Evolutionary conservation across 1,284 basidiomycete genomes (phyloP), one percentile per base, ranked within the genome.

Genomic region (Sporisorium scitamineum): DNA sequence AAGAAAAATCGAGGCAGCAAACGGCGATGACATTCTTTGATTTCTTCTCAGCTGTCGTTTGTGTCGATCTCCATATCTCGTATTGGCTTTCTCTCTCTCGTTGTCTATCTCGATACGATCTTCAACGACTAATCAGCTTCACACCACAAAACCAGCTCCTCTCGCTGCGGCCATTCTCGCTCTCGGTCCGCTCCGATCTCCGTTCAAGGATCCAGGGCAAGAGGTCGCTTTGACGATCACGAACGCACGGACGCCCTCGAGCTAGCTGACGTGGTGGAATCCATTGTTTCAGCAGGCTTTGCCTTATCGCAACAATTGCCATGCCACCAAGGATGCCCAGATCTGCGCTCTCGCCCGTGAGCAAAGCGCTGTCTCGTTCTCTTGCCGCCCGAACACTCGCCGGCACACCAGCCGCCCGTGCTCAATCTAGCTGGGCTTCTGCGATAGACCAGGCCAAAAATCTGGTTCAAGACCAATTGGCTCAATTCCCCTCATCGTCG

Each of bases 371-470:
- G 11, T n/a, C 47, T 27, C 26, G 62, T n/a, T 47, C 55, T n/a
- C 29, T 48, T 0, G 31, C 63, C 16, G 20, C 41, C 20, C 54
- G 50, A 18, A 26, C 44, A 13, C 45, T 70, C 10, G 24, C 51
- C 7, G 37, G 55, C 0, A 22, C 63, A 16, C 16, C 63, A 29
- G 53, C 44, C 13, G 26, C 37, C 2, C 64, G 70, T 32, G 54
- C 60, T 41, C 73, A 76, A 22, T 76, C 73, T 48, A 70, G 58
- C 37, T 77, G 75, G 75, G 66, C 75, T 5, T 50, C 70, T 1
- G 75, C 62, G 14, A 58, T 77, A 27, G 70, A 73, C 32, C 61
- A 67, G 47, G 75, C 75, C 34, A 77, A 77, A 48, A 74, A 54
- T 39, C 67, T 70, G n/a, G 66, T 70, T 18, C 70, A 72, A 50